Evolutionary conservation across 768 basidiomycete species (phyloP).

Genomic region (Rhizopogon vulgaris): DNA sequence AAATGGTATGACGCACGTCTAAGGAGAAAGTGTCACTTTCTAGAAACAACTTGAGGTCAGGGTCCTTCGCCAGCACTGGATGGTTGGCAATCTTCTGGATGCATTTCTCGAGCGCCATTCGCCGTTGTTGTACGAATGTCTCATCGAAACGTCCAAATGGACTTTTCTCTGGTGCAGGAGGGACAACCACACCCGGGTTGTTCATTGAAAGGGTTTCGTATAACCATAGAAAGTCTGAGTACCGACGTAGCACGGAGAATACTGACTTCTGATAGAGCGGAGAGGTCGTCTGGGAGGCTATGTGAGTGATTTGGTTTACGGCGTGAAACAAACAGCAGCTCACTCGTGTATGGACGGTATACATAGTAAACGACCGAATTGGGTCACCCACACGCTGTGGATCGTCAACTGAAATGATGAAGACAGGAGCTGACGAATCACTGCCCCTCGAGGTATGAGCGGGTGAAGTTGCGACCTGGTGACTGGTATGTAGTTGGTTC

Average conservation of each 20-base stretch:
- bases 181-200: conserved; percentile 96
- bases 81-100: conserved; percentile 92
- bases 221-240: conserved; percentile 96
- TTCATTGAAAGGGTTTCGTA: conserved; percentile 83
- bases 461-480: conserved; percentile 13
- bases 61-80: conserved; percentile 81
- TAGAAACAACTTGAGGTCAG: conserved; percentile 84
- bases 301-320: neutral
- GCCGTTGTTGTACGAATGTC: conserved; percentile 82
- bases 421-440: conserved; percentile 59
- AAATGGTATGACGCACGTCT: conserved; percentile 54
- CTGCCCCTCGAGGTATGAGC: conserved; percentile 21
- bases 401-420: conserved; percentile 89
- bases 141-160: conserved; percentile 91
- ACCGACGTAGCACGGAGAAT: conserved; percentile 94
- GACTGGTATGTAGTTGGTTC: neutral
- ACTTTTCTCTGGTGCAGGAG: conserved; percentile 94
- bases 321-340: conserved; percentile 13
- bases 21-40: conserved; percentile 89
- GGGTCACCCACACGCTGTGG: conserved; percentile 97
- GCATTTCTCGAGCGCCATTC: conserved; percentile 81
- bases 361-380: conserved; percentile 90
- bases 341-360: conserved; percentile 89
- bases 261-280: conserved; percentile 74
- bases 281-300: conserved; percentile 65